A percentile compares a stretch with the other conserved stretches of the same genome.
These are phyloP conservation scores for Coemansia sp. DNA, from an alignment of 192 early-diverging fungal species.

Conservation along the genomic window DNA sequence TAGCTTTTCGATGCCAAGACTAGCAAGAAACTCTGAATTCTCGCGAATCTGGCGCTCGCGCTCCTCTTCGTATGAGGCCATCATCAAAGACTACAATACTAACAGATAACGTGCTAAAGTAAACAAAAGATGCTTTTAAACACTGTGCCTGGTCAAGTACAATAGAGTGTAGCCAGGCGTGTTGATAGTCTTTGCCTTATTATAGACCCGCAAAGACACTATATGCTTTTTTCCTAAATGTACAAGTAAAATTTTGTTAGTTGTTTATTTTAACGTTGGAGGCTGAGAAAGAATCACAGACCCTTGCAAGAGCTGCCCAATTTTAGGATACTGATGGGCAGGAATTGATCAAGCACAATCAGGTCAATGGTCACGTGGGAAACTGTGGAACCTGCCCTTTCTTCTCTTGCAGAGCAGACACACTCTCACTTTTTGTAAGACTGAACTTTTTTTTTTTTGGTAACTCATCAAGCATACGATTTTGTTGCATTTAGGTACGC, in stretches of 20 bases:
- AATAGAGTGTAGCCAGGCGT: background rate
- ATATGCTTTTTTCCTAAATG: background rate
- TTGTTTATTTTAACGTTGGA: background rate
- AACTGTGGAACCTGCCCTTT: background rate
- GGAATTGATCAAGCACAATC: background rate
- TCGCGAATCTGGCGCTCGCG: conserved; percentile 38
- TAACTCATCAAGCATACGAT: background rate
- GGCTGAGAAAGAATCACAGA: background rate
- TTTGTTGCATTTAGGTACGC: background rate
- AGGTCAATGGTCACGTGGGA: background rate
- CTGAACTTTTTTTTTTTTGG: background rate
- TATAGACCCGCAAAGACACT: background rate
- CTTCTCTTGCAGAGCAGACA: background rate
- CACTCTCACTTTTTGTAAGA: background rate
- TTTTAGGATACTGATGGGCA: background rate
- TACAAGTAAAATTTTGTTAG: background rate
- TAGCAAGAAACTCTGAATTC: conserved; percentile 37
- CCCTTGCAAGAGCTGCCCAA: background rate
- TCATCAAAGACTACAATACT: background rate
- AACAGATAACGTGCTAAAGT: background rate
- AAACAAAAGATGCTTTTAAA: background rate
- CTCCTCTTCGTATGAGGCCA: conserved; percentile 33
- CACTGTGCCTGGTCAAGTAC: background rate
- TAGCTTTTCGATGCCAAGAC: conserved; percentile 17
- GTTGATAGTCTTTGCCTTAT: background rate